Evolutionary conservation across 192 early-diverging fungal species (phyloP), one percentile per base, ranked within the genome.

Genomic region (Coemansia sp.): DNA sequence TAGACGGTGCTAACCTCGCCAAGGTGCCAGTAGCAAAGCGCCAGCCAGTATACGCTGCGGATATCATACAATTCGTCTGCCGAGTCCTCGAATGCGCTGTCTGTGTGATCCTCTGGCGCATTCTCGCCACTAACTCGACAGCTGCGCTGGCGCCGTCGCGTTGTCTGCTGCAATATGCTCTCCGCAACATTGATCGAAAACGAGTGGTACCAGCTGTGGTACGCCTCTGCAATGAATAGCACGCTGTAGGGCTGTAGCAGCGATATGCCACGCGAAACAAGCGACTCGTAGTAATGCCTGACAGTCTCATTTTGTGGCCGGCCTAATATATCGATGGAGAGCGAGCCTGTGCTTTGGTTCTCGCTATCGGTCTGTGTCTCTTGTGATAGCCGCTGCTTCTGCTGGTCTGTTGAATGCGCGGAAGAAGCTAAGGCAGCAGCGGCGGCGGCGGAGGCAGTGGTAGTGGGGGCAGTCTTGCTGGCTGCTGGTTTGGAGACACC

Each of bases 11-110:
- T 64, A 4, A 64, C 53, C 25, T 75, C 72, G 43, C 72, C 72
- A 22, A 75, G 26, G 19, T 75, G 64, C 72, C 72, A 75, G 38
- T 75, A 51, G 37, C 72, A 68, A n/a, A 68, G 57, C 35, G 57
- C 72, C 48, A 75, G 54, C 72, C 65, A 75, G 33, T 75, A 75
- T n/a, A 55, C 41, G 32, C 72, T 75, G 28, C 72, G 65, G 20
- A 61, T 54, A 26, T 75, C 72, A n/a, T 44, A 60, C 18, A 1
- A 25, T 15, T 54, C 54, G 40, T 18, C 37, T 5, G 11, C 26
- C 13, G 53, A 37, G 19, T 17, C 27, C 32, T 17, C 33, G 39
- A 18, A 5, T 8, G 8, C 3, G 42, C 42, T 39, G 9, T 24
- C 13, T 17, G 11, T 10, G 10, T 18, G 3, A 10, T 19, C 20